phyloP scores from a whole-genome alignment of 306 rosid genomes.

The Luffa aegyptiaca region DNA sequence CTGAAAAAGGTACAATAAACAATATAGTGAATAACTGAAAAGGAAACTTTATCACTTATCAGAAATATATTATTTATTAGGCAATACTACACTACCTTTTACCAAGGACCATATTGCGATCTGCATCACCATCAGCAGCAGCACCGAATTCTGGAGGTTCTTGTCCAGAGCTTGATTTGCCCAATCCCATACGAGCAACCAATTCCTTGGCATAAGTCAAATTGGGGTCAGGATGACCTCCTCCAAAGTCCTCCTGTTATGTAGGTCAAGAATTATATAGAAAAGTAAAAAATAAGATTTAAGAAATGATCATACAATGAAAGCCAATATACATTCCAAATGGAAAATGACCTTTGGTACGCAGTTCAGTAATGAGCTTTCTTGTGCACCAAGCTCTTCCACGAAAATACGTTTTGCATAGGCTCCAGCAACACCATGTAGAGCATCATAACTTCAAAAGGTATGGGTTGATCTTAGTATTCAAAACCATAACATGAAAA shows the following conservation, averaged over 20 bases:
- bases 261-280: not conserved
- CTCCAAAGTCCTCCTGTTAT: conserved; percentile 93
- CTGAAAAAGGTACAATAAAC: conserved; percentile 20
- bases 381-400: conserved; percentile 97
- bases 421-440: conserved; percentile 96
- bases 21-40: not conserved
- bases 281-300: not conserved
- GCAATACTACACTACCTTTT: conserved; percentile 49
- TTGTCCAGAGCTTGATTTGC: conserved; percentile 54
- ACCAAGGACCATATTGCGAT: conserved; percentile 97
- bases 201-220: conserved; percentile 96
- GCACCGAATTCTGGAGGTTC: conserved; percentile 99
- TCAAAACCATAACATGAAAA: not conserved
- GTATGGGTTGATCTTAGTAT: not conserved
- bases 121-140: conserved; percentile 99
- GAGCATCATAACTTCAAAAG: conserved; percentile 59
- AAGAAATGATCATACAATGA: not conserved
- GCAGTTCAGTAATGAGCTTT: conserved; percentile 81
- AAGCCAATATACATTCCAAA: not conserved
- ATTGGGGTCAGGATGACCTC: conserved; percentile 99
- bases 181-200: conserved; percentile 86
- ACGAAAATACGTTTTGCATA: conserved; percentile 90
- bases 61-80: not conserved
- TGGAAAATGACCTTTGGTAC: conserved; percentile 58
- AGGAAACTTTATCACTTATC: not conserved